Evolutionary conservation across 164 flowering plant genomes (phyloP), one percentile per base, ranked within the genome.

Genomic region (Nymphaea colorata): DNA sequence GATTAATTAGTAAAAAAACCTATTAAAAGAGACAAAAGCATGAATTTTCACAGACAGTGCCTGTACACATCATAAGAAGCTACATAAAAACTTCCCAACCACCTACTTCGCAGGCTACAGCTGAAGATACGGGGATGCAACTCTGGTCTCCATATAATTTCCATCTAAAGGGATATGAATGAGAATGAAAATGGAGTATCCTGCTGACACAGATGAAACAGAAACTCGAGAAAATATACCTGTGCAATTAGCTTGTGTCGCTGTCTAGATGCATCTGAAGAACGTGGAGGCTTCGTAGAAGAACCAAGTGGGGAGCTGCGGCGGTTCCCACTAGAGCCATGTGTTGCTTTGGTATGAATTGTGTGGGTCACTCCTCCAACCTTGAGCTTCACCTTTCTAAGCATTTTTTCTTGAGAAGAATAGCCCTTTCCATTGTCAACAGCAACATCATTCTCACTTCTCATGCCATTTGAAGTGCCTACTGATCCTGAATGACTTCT

Each of bases 331-430:
- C 64, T 17, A 61, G 64, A 61, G 42, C 63, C 76, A 4, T 57
- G 11, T 44, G 76, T 67, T 45, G 89, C 69, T 44, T 81, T 85
- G 59, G 93, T 81, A 67, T 89, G 87, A 64, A 91, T 82, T 17
- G 92, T 88, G 43, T 77, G 86, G 4, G 86, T 85, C 25, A 88
- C 85, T 17, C 98, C 94, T 63, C 89, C 90, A 68, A 94, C 87
- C 81, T 84, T 94, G 59, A 91, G 87, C 76, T 88, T 94, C 57
- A 94, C 86, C 64, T 83, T 91, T 74, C 84, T 88, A 25, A 83
- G 84, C 78, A 78, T 86, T 71, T 64, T 81, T 66, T 88, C 87
- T 76, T 62, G 51, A 47, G 70, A 55, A 42, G 66, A 72, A 4
- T 16, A 63, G 25, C 69, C 62, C n/a, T 14, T 14, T 47, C 55